phyloP scores from a whole-genome alignment of 108 stramenopile genomes.

The Pseudonitzschia pungens region DNA sequence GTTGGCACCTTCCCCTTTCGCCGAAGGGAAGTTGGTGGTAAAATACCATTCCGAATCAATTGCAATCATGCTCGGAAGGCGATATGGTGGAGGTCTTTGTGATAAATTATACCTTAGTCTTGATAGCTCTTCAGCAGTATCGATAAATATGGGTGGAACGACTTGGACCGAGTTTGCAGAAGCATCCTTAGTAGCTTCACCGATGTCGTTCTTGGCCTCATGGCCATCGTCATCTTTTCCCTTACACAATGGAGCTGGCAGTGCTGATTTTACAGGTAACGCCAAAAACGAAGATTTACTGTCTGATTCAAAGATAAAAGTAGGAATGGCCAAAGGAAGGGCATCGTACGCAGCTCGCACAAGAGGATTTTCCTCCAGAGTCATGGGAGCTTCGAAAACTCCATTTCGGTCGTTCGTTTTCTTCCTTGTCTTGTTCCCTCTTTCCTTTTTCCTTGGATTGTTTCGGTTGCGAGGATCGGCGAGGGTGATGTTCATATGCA shows the following conservation, averaged over 20 bases:
- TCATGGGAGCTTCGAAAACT: not conserved
- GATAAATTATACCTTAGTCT: constrained; percentile 1
- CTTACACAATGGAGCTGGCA: not conserved
- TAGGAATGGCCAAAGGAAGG: not conserved
- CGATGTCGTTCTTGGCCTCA: not conserved
- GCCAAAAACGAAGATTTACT: not conserved
- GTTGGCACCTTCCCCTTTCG: not conserved
- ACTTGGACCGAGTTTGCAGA: not conserved
- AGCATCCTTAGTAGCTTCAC: too few relatives aligned
- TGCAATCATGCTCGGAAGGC: constrained; percentile 26
- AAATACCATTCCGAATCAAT: constrained; percentile 38
- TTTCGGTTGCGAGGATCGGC: not conserved
- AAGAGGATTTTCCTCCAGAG: constrained; percentile 2
- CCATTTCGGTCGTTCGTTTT: not conserved
- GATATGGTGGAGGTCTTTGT: not conserved
- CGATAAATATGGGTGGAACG: not conserved
- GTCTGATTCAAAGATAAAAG: not conserved
- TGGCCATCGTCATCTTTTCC: not conserved
- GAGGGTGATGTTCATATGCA: not conserved
- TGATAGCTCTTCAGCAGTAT: not conserved
- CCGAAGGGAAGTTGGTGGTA: not conserved
- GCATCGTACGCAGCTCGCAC: not conserved
- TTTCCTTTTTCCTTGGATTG: not conserved
- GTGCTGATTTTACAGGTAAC: not conserved
- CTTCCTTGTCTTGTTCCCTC: not conserved